Conservation (phyloP, 2,329 filamentous ascomycete species). For the Calycina herbarum region DNA sequence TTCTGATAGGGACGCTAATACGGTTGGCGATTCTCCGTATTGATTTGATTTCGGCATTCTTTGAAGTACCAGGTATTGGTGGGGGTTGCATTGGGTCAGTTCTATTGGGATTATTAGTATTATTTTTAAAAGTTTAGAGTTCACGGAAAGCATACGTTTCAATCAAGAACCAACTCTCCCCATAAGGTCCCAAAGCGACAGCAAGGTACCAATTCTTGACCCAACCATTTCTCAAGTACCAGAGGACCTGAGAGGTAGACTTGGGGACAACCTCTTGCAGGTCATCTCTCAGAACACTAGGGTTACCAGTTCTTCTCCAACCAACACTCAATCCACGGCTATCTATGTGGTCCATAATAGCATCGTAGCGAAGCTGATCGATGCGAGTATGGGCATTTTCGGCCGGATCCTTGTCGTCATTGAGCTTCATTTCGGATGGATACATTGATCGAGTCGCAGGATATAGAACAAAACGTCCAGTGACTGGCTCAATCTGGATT, state of each 20-base stretch:
- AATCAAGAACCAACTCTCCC: conserved; percentile 78
- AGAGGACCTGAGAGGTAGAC: conserved; percentile 62
- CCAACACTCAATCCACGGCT: conserved; percentile 61
- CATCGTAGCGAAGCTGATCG: conserved; percentile 61
- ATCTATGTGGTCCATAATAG: conserved; percentile 61
- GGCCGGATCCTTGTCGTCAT: conserved; percentile 54
- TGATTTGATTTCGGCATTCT: conserved; percentile 16
- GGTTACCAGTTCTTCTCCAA: conserved; percentile 53
- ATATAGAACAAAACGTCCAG: conserved; percentile 71
- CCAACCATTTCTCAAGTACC: conserved; percentile 75
- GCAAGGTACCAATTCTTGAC: conserved; percentile 69
- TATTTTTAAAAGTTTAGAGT: not conserved
- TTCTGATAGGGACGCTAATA: conserved; percentile 33
- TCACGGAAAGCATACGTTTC: conserved; percentile 48
- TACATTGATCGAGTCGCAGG: conserved; percentile 59
- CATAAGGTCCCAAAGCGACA: conserved; percentile 67
- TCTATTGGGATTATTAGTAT: conserved; percentile 35
- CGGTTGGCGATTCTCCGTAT: conserved; percentile 27
- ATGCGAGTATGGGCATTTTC: conserved; percentile 58
- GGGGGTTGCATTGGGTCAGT: conserved; percentile 11
- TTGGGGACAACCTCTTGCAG: conserved; percentile 59
- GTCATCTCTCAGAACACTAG: conserved; percentile 51
- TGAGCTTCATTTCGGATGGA: conserved; percentile 65
- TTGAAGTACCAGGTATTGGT: conserved; percentile 14
- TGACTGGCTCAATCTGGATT: conserved; percentile 73